Evolutionary conservation across 2,329 filamentous ascomycete species (phyloP), one percentile per base, ranked within the genome.

Genomic region (Uncinocarpus reesii): DNA sequence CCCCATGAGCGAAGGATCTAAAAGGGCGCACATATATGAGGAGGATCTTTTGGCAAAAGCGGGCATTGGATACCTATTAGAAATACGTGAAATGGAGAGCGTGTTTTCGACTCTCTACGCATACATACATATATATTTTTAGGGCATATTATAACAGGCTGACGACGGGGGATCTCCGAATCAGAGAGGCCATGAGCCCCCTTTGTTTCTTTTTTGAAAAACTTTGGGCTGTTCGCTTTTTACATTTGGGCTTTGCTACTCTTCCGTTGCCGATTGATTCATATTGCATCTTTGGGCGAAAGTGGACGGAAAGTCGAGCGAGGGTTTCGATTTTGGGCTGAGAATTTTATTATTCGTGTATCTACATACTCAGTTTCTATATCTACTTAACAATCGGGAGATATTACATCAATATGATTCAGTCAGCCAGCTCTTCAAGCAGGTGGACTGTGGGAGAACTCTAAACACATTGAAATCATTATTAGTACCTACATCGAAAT

Each of bases 1-100:
- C 37, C 43, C 43, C 43, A 46, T 38, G 43, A 37, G 37, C 7
- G 32, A 38, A 46, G 34, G 41, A 32, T 29, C 38, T 13, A 13
- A 31, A 24, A 37, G 29, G 43, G 43, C 43, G 43, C 34, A 46
- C 26, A 37, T 35, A 35, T 20, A 41, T 43, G 32, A 29, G 21
- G 34, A 26, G 7, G 16, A 23, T 15, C 38, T 37, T 46, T 38
- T 5, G 43, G 43, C 18, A 44, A 44, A 46, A 46, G 24, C 34
- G 15, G 38, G 21, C 26, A 29, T 44, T 18, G 18, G 16, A 26
- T 13, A 26, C 29, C 21, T 29, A 16, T 38, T 38, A 46, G 23
- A 38, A 28, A 29, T 1, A 7, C 8, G 2, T 4, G 15, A 5
- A 34, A 38, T 3, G 8, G 21, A 18, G 23, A 31, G 7, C 15